Evolutionary conservation across 2,329 filamentous ascomycete genomes (phyloP).

Genomic region (Didymella segeticola): DNA sequence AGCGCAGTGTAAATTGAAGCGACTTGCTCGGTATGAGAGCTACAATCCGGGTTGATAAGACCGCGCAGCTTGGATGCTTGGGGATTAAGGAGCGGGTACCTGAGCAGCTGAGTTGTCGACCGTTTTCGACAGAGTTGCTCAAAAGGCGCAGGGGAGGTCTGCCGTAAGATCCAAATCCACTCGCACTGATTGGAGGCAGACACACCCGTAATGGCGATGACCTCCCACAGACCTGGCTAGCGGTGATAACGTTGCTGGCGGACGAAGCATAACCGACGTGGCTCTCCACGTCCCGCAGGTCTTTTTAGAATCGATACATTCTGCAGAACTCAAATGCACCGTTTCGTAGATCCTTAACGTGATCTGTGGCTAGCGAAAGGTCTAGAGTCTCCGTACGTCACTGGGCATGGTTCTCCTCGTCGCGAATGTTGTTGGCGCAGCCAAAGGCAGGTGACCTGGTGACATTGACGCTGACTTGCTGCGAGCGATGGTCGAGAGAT

Average conservation of each 20-base stretch:
- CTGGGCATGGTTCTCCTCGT: background rate
- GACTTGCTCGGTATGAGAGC: background rate
- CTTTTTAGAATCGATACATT: conserved; percentile 31
- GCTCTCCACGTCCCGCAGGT: conserved; percentile 33
- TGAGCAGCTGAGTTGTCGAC: conserved; percentile 12
- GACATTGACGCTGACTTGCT: conserved; percentile 18
- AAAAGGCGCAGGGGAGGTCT: conserved; percentile 17
- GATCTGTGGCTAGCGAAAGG: conserved; percentile 24
- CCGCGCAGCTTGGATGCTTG: conserved; percentile 1
- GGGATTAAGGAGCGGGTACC: conserved; percentile 18
- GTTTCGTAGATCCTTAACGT: conserved; percentile 16
- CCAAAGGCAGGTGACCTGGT: background rate
- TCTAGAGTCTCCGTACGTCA: conserved; percentile 12
- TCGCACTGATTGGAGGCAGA: conserved; percentile 22
- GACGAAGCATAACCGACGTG: conserved; percentile 40
- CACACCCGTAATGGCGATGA: conserved; percentile 4
- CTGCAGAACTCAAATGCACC: conserved; percentile 23
- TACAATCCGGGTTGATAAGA: background rate
- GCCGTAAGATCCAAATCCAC: conserved; percentile 18
- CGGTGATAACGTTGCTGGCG: conserved; percentile 24
- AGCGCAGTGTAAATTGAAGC: conserved; percentile 12
- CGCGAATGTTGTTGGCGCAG: background rate
- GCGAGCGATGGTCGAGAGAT: conserved; percentile 30
- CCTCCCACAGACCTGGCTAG: conserved; percentile 20
- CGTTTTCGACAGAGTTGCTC: background rate